Evolutionary conservation across 352 stramenopile genomes (phyloP).

Genomic region (Globisporangium parvum): DNA sequence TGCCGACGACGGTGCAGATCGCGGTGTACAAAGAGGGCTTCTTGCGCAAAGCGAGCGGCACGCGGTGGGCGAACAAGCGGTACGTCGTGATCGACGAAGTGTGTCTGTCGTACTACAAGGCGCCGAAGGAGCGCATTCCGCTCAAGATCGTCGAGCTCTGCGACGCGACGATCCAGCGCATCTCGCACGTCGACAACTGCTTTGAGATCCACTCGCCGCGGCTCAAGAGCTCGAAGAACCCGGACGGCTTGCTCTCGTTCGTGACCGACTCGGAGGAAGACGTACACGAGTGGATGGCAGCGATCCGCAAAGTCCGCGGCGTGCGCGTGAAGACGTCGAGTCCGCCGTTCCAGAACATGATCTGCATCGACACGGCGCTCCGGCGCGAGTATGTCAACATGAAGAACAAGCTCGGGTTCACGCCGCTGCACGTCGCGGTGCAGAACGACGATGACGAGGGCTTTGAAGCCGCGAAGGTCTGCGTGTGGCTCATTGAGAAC

Average conservation of each 20-base stretch:
- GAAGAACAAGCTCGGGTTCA: constrained; percentile 83
- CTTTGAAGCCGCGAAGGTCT: constrained; percentile 84
- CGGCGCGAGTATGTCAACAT: constrained; percentile 84
- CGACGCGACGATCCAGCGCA: constrained; percentile 73
- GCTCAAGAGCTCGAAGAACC: constrained; percentile 81
- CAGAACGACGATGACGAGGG: constrained; percentile 88
- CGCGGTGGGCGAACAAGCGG: constrained; percentile 78
- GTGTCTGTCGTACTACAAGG: constrained; percentile 85
- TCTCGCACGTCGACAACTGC: constrained; percentile 79
- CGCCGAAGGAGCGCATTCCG: constrained; percentile 75
- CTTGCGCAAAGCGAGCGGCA: constrained; percentile 76
- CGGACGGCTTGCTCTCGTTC: constrained; percentile 78
- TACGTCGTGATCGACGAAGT: constrained; percentile 86
- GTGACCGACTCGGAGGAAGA: constrained; percentile 78
- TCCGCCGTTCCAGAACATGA: constrained; percentile 84
- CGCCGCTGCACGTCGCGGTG: constrained; percentile 68
- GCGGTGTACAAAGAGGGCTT: constrained; percentile 81
- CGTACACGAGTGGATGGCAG: constrained; percentile 85
- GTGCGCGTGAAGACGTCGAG: constrained; percentile 69
- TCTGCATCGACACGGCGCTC: constrained; percentile 79
- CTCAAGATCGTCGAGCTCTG: constrained; percentile 82
- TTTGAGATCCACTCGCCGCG: constrained; percentile 83
- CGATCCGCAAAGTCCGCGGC: constrained; percentile 78
- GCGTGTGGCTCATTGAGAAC: constrained; percentile 86
- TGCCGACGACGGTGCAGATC: constrained; percentile 65